Percentiles rank a stretch among this genome's conserved stretches.
phyloP scores from a whole-genome alignment of 805 yeast species.

The Teunomyces panamensis region DNA sequence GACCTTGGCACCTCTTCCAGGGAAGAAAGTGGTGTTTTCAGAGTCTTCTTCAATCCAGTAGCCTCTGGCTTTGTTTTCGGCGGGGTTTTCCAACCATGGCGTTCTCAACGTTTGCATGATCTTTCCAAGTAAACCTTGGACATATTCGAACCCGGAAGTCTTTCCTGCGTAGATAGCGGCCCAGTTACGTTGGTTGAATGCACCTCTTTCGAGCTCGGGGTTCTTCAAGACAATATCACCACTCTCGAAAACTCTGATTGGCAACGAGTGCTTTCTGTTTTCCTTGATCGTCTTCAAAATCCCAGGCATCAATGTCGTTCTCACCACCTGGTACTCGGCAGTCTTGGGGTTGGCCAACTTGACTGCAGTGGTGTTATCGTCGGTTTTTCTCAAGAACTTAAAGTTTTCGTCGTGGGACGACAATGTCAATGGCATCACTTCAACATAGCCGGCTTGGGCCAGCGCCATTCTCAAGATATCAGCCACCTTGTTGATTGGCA shows the following conservation, averaged over 20 bases:
- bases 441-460: constrained; percentile 93
- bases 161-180: constrained; percentile 93
- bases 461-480: constrained; percentile 90
- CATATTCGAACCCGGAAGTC: constrained; percentile 89
- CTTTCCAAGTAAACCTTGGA: constrained; percentile 92
- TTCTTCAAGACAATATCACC: constrained; percentile 94
- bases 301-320: constrained; percentile 94
- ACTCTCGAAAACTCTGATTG: constrained; percentile 90
- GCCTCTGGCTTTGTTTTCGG: constrained; percentile 59
- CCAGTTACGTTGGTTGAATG: constrained; percentile 92
- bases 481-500: constrained; percentile 85
- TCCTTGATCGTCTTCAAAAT: constrained; percentile 91
- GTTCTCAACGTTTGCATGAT: constrained; percentile 95
- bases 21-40: constrained; percentile 76
- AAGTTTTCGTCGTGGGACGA: constrained; percentile 98
- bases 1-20: constrained; percentile 94
- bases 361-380: constrained; percentile 78
- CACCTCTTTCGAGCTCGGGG: constrained; percentile 76
- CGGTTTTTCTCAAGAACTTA: constrained; percentile 71
- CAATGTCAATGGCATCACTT: constrained; percentile 91
- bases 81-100: constrained; percentile 66
- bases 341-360: constrained; percentile 96
- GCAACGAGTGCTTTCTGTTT: constrained; percentile 92
- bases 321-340: constrained; percentile 92
- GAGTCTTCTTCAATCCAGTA: constrained; percentile 79